Conservation (phyloP, 305 asterid genomes). For the Rubia balearica region DNA sequence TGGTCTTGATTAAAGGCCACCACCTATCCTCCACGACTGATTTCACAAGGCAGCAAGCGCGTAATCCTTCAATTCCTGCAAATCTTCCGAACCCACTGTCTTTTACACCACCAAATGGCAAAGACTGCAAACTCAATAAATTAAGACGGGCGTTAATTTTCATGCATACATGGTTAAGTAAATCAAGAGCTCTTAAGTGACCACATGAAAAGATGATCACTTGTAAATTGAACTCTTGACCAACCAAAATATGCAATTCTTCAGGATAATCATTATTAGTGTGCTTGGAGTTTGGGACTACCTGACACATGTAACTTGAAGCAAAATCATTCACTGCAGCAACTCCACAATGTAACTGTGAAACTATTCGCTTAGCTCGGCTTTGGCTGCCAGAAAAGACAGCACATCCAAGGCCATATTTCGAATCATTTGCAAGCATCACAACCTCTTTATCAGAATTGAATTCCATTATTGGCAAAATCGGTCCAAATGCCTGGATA, state of each 20-base stretch:
- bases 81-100: slow-evolving; percentile 98
- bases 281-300: slow-evolving; percentile 17
- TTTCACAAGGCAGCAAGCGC: slow-evolving; percentile 95
- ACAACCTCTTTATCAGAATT: slow-evolving; percentile 81
- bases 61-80: slow-evolving; percentile 88
- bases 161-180: neutral
- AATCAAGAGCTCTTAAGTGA: neutral
- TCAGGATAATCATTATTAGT: neutral
- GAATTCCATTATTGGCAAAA: slow-evolving; percentile 87
- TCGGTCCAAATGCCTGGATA: slow-evolving; percentile 92
- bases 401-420: slow-evolving; percentile 92
- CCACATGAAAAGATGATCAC: neutral
- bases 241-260: slow-evolving; percentile 3
- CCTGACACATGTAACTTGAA: slow-evolving; percentile 95
- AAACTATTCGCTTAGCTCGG: slow-evolving; percentile 71
- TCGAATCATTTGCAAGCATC: slow-evolving; percentile 81
- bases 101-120: slow-evolving; percentile 96
- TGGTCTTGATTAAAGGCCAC: slow-evolving; percentile 93
- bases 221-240: neutral
- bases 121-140: slow-evolving; percentile 44
- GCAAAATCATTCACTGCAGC: slow-evolving; percentile 92
- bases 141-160: neutral
- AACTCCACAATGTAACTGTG: slow-evolving; percentile 75
- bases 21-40: slow-evolving; percentile 90
- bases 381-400: slow-evolving; percentile 92